Conservation (phyloP, 2,329 filamentous ascomycete species). For the Fusarium marasasianum region DNA sequence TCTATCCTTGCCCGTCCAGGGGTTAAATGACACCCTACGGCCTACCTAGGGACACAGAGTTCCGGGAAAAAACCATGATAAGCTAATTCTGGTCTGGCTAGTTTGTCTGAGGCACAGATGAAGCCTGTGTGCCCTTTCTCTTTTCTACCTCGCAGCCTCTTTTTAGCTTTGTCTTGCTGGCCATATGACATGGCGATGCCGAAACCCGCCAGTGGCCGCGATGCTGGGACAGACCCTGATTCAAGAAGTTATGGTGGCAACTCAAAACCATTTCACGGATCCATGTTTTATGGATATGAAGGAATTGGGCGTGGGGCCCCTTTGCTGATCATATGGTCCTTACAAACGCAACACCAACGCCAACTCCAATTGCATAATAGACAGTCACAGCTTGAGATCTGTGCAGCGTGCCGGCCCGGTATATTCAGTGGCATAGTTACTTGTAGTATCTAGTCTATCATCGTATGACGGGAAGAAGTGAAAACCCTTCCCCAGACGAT, state of each 20-base stretch:
- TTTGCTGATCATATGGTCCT: conserved; percentile 9
- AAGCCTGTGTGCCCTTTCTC: conserved; percentile 16
- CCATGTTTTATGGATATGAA: conserved; percentile 1
- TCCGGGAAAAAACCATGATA: conserved; percentile 31
- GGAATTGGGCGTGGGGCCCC: conserved; percentile 4
- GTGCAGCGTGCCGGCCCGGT: conserved; percentile 24
- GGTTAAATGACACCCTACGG: conserved; percentile 8
- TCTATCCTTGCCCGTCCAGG: conserved; percentile 32
- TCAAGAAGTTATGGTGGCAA: conserved; percentile 27
- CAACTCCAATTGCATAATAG: neutral
- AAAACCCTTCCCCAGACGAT: conserved; percentile 29
- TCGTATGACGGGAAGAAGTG: conserved; percentile 41
- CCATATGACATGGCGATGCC: conserved; percentile 42
- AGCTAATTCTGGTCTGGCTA: conserved; percentile 25
- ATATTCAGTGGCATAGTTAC: neutral
- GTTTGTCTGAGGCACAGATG: conserved; percentile 36
- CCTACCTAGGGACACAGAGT: neutral
- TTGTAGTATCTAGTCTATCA: conserved; percentile 8
- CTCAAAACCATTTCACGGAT: neutral
- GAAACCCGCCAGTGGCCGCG: conserved; percentile 10
- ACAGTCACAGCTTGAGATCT: neutral
- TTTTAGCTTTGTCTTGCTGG: conserved; percentile 22
- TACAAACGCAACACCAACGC: neutral
- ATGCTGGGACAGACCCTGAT: conserved; percentile 32
- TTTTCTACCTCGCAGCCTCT: conserved; percentile 9